Evolutionary conservation across 768 basidiomycete species (phyloP).

Genomic region (Podaxis sp.): DNA sequence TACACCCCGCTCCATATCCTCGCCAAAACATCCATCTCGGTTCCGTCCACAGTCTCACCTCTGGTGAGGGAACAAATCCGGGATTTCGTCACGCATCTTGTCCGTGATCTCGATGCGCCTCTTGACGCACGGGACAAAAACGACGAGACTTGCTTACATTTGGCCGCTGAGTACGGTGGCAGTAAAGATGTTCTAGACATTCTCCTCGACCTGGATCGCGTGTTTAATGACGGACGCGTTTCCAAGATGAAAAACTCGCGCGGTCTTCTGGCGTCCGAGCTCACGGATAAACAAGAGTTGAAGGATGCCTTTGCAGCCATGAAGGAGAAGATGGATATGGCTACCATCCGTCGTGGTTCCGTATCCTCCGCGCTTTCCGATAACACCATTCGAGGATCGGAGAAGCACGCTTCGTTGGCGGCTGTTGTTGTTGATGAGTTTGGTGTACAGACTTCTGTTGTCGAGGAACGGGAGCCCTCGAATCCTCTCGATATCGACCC

Average conservation of each 20-base stretch:
- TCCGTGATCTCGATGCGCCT: conserved; percentile 69
- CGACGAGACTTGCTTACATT: conserved; percentile 77
- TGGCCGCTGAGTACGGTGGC: conserved; percentile 74
- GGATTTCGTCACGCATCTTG: conserved; percentile 63
- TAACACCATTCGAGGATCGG: conserved; percentile 7
- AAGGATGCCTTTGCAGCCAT: conserved; percentile 4
- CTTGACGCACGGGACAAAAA: conserved; percentile 63
- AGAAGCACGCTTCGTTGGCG: conserved; percentile 2
- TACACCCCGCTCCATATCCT: conserved; percentile 71
- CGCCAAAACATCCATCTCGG: conserved; percentile 37
- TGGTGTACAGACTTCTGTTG: not conserved
- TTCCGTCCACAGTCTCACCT: conserved; percentile 22
- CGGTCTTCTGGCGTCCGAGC: conserved; percentile 16
- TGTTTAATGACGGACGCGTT: conserved; percentile 39
- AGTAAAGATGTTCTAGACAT: conserved; percentile 62
- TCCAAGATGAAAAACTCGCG: conserved; percentile 65
- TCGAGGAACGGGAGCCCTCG: not conserved
- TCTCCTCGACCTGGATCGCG: conserved; percentile 62
- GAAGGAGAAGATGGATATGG: conserved; percentile 14
- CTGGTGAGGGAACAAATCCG: conserved; percentile 12
- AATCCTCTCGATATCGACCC: conserved; percentile 8
- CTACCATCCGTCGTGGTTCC: conserved; percentile 12
- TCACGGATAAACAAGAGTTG: not conserved
- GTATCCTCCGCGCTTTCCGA: conserved; percentile 12
- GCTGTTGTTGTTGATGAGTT: conserved; percentile 7